Conservation (phyloP, 345 rosid genomes). For the Eucalyptus melliodora region DNA sequence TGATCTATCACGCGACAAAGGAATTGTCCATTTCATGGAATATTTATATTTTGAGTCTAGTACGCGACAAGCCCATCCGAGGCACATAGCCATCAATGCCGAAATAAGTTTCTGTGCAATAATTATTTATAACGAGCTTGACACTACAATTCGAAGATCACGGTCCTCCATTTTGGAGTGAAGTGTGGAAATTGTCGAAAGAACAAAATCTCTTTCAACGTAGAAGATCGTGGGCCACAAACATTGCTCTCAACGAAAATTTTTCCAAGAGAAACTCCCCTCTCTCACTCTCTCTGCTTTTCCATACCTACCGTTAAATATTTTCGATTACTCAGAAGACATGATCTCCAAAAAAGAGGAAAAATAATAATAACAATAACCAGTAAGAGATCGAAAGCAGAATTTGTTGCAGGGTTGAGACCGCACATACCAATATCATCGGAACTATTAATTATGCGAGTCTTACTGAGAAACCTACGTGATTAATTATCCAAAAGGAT, state of each 20-base stretch:
- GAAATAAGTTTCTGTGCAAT: no score
- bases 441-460: background rate
- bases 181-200: background rate
- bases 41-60: no score
- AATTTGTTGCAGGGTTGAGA: background rate
- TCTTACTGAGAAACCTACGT: no score
- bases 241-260: background rate
- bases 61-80: no score
- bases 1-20: no score
- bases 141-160: background rate
- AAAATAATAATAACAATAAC: no score
- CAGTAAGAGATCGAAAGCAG: background rate
- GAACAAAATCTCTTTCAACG: background rate
- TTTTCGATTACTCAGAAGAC: background rate
- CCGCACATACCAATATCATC: background rate
- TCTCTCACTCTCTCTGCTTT: background rate
- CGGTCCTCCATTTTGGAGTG: background rate
- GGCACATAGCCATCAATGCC: no score
- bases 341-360: no score
- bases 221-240: background rate
- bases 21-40: no score
- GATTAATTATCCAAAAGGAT: no score
- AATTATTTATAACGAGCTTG: background rate
- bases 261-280: background rate
- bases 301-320: background rate